phyloP scores from a whole-genome alignment of 352 stramenopile genomes.

The Phytophthora sojae region DNA sequence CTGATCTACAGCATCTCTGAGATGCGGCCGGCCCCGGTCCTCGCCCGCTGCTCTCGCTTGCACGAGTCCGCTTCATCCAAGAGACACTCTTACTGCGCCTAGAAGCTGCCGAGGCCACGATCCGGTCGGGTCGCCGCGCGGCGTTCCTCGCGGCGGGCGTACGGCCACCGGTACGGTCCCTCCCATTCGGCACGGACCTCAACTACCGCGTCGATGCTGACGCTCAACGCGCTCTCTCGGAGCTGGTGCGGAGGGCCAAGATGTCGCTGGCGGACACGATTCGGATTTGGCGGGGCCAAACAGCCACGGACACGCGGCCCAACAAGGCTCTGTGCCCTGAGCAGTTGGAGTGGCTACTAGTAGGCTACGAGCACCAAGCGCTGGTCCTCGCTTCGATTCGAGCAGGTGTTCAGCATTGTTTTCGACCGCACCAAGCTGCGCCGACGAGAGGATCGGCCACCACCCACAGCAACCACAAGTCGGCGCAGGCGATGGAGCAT shows the following conservation, averaged over 20 bases:
- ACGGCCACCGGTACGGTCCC: neutral
- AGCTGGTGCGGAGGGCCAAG: neutral
- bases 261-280: neutral
- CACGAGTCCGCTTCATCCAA: neutral
- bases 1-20: neutral
- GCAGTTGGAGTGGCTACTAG: neutral
- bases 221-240: neutral
- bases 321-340: neutral
- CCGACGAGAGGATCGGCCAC: neutral
- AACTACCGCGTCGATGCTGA: neutral
- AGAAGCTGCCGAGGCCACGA: neutral
- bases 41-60: neutral
- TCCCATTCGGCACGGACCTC: too few species aligned
- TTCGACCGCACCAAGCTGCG: neutral
- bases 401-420: neutral
- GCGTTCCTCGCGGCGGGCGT: neutral
- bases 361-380: neutral
- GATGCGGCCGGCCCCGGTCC: neutral
- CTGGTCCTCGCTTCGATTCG: neutral
- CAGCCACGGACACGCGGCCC: neutral
- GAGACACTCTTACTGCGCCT: neutral
- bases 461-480: neutral
- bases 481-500: neutral
- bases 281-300: neutral
- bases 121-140: neutral